These are phyloP conservation scores for Fusarium dimerum DNA, from an alignment of 2,329 filamentous ascomycete species.

Conservation along the genomic window DNA sequence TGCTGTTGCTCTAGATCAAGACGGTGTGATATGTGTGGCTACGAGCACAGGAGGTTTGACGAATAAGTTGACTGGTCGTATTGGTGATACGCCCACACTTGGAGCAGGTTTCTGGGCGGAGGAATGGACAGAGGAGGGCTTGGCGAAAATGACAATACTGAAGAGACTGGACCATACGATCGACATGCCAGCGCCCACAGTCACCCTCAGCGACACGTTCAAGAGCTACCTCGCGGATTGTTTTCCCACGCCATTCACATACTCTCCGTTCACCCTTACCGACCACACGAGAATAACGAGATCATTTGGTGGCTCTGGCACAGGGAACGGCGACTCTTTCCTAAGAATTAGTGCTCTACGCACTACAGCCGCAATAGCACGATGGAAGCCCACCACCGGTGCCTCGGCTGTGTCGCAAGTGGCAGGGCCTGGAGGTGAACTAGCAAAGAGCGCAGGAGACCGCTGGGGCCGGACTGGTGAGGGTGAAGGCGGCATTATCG, in stretches of 20 bases:
- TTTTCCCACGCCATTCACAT: slow-evolving; percentile 50
- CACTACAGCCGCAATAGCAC: slow-evolving; percentile 71
- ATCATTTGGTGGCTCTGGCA: slow-evolving; percentile 69
- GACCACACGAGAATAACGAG: slow-evolving; percentile 23
- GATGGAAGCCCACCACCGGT: slow-evolving; percentile 58
- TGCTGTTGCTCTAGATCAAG: slow-evolving; percentile 76
- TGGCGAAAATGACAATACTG: slow-evolving; percentile 23
- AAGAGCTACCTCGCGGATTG: slow-evolving; percentile 59
- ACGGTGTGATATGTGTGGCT: slow-evolving; percentile 70
- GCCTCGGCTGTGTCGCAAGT: slow-evolving; percentile 63
- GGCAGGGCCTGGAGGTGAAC: slow-evolving; percentile 69
- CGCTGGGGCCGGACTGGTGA: slow-evolving; percentile 75
- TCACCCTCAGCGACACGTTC: slow-evolving; percentile 40
- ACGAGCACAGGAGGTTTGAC: slow-evolving; percentile 77
- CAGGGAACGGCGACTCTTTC: slow-evolving; percentile 89
- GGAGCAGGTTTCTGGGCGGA: slow-evolving; percentile 92
- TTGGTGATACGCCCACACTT: slow-evolving; percentile 82
- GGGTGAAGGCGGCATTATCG: slow-evolving; percentile 84
- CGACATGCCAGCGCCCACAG: slow-evolving; percentile 8
- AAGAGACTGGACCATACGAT: slow-evolving; percentile 12
- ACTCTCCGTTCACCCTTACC: slow-evolving; percentile 32
- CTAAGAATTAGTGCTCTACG: slow-evolving; percentile 70
- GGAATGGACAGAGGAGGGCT: slow-evolving; percentile 64
- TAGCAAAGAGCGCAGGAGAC: slow-evolving; percentile 72
- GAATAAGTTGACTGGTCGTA: slow-evolving; percentile 82